phyloP scores from a whole-genome alignment of 2,329 filamentous ascomycete genomes.

The Trichoderma guizhouense region DNA sequence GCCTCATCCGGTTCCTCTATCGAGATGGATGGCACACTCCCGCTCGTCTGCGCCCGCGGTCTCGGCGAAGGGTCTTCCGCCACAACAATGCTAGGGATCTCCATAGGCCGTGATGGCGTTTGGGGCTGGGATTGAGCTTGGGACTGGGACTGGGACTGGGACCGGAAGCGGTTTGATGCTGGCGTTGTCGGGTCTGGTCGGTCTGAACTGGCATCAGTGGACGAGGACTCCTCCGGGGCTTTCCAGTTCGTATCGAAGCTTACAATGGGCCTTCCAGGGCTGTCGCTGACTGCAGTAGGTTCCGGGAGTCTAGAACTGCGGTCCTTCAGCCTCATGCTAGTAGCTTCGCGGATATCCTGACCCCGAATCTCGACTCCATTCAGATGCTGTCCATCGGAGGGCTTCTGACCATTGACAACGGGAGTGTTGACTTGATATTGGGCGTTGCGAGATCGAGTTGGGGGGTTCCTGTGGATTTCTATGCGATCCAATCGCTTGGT shows the following conservation, averaged over 20 bases:
- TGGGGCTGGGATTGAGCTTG: conserved; percentile 18
- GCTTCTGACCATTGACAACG: conserved; percentile 30
- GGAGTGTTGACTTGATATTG: conserved; percentile 68
- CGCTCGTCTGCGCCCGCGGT: conserved; percentile 28
- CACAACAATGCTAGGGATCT: conserved; percentile 55
- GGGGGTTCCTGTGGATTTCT: conserved; percentile 82
- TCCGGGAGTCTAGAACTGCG: conserved; percentile 83
- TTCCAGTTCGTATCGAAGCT: conserved; percentile 89
- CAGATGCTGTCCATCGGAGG: conserved; percentile 55
- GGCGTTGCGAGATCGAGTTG: conserved; percentile 77
- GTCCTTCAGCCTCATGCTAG: conserved; percentile 82
- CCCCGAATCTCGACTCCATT: conserved; percentile 79
- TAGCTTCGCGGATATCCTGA: conserved; percentile 86
- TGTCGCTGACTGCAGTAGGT: conserved; percentile 87
- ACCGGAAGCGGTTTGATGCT: conserved; percentile 12
- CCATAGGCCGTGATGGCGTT: conserved; percentile 35
- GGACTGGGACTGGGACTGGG: conserved; percentile 6
- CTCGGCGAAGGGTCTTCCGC: conserved; percentile 43
- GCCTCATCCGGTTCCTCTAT: conserved; percentile 30
- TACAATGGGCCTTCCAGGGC: conserved; percentile 87
- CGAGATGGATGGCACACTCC: conserved; percentile 36
- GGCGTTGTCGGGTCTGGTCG: conserved; percentile 30
- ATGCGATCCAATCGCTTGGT: conserved; percentile 46
- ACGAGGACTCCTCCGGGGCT: conserved; percentile 58
- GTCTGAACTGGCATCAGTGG: conserved; percentile 61